phyloP scores from a whole-genome alignment of 2,329 filamentous ascomycete species.

The Ascochyta pisi region DNA sequence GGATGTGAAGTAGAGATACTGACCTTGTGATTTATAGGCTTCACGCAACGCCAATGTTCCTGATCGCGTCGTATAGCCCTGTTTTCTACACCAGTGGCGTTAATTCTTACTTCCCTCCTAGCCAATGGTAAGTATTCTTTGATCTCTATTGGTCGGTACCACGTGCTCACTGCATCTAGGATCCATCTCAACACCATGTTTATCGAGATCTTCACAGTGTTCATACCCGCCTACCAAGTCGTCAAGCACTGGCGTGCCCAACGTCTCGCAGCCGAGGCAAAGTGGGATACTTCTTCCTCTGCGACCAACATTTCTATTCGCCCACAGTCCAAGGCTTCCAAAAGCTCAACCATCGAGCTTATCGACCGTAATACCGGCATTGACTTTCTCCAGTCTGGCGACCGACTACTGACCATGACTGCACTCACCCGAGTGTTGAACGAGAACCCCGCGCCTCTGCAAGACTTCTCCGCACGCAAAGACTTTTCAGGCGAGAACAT shows the following conservation, averaged over 20 bases:
- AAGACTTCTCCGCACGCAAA: conserved; percentile 23
- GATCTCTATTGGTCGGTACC: no score
- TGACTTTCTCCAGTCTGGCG: neutral
- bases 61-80: conserved; percentile 25
- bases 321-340: neutral
- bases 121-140: conserved; percentile 20
- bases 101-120: conserved; percentile 26
- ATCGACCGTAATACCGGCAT: conserved; percentile 10
- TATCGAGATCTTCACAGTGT: conserved; percentile 25
- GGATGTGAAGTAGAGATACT: neutral
- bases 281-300: conserved; percentile 7
- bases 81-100: conserved; percentile 18
- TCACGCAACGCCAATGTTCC: conserved; percentile 30
- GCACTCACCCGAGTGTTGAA: conserved; percentile 19
- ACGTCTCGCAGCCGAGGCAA: neutral
- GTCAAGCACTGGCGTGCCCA: conserved; percentile 16
- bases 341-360: conserved; percentile 14
- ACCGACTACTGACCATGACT: conserved; percentile 18
- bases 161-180: conserved; percentile 9
- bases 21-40: conserved; percentile 13
- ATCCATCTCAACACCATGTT: conserved; percentile 28
- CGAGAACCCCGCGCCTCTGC: conserved; percentile 19
- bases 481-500: conserved; percentile 29
- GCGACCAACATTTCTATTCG: conserved; percentile 1
- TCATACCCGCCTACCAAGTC: conserved; percentile 26